These are phyloP conservation scores for Eruca vesicaria DNA, from an alignment of 441 rosid genomes.

Conservation along the genomic window DNA sequence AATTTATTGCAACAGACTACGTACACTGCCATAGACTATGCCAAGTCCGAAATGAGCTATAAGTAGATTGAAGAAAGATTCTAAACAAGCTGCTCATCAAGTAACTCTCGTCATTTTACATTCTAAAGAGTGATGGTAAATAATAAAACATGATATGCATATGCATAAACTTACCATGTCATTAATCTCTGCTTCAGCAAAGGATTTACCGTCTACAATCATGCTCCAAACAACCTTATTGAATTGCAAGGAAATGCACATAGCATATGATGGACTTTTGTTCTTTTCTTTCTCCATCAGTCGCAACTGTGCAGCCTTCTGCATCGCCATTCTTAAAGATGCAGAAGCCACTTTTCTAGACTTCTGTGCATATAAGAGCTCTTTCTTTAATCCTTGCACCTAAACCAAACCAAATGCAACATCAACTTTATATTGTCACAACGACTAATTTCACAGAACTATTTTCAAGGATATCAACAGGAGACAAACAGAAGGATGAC, in stretches of 20 bases:
- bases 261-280: conserved; percentile 94
- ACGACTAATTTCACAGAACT: background rate
- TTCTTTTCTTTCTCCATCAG: conserved; percentile 91
- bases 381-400: conserved; percentile 77
- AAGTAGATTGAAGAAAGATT: background rate
- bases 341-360: conserved; percentile 72
- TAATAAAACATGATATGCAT: conserved; percentile 1
- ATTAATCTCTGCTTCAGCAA: conserved; percentile 98
- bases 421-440: background rate
- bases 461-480: background rate
- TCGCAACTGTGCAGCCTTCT: conserved; percentile 85
- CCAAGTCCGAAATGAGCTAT: background rate
- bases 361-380: conserved; percentile 70
- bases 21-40: background rate
- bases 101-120: background rate
- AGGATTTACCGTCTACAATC: conserved; percentile 93
- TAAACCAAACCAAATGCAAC: conserved; percentile 33
- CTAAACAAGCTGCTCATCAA: background rate
- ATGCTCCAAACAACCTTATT: conserved; percentile 90
- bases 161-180: conserved; percentile 64
- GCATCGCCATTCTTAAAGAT: conserved; percentile 68
- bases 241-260: conserved; percentile 89
- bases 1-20: background rate
- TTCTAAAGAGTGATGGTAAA: conserved; percentile 6
- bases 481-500: background rate